Evolutionary conservation across 108 stramenopile genomes (phyloP).

Genomic region (Epithemia pelagica): DNA sequence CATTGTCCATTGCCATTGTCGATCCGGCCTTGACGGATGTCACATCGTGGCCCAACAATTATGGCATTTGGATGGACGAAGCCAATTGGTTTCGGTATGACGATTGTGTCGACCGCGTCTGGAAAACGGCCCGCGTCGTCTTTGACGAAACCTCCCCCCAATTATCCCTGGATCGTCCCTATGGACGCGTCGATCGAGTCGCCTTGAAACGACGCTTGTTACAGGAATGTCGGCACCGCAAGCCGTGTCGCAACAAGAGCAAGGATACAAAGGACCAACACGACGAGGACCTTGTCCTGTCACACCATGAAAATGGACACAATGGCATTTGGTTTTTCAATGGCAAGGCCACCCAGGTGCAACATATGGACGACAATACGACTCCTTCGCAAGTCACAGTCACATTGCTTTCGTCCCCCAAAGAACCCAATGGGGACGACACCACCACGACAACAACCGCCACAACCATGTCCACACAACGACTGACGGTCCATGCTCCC

Average conservation of each 20-base stretch:
- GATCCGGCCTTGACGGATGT: constrained; percentile 7
- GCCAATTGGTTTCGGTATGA: constrained; percentile 9
- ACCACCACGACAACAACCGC: background rate
- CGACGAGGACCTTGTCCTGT: background rate
- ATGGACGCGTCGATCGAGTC: constrained; percentile 15
- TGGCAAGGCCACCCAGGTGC: background rate
- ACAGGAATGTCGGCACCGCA: constrained; percentile 3
- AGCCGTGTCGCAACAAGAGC: too few relatives aligned
- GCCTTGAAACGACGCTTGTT: constrained; percentile 9
- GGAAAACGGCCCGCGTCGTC: constrained; percentile 6
- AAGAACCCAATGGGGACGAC: background rate
- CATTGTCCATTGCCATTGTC: background rate
- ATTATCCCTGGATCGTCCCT: constrained; percentile 7
- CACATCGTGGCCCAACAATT: constrained; percentile 20
- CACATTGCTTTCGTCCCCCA: background rate
- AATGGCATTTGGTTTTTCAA: background rate
- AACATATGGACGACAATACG: constrained; percentile 6
- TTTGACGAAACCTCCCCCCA: constrained; percentile 12
- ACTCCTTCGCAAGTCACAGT: background rate
- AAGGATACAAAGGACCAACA: background rate
- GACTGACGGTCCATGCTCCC: background rate
- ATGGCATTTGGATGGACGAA: constrained; percentile 22
- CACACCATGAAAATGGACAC: background rate
- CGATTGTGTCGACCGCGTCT: constrained; percentile 15
- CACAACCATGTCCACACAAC: background rate